Evolutionary conservation across 768 basidiomycete genomes (phyloP).

Genomic region (Tulasnella sp.): DNA sequence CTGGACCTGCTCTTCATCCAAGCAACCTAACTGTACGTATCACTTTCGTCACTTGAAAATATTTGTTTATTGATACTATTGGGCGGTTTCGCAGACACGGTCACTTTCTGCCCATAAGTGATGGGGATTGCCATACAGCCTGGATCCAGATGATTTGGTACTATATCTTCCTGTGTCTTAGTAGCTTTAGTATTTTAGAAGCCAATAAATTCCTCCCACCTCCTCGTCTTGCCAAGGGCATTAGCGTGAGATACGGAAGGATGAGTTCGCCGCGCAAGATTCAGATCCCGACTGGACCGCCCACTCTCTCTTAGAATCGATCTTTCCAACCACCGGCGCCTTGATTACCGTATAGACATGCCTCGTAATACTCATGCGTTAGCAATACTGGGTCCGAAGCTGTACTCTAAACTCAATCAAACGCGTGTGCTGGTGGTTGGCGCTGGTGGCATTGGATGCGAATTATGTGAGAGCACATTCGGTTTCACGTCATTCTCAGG

Average conservation of each 20-base stretch:
- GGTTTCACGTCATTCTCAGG: background rate
- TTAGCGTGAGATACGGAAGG: too few species aligned
- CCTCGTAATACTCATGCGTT: conserved; percentile 43
- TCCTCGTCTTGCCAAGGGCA: too few species aligned
- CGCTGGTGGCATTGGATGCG: conserved; percentile 95
- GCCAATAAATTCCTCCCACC: too few species aligned
- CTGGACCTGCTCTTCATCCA: conserved; percentile 38
- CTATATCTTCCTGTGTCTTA: too few species aligned
- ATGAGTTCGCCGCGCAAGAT: too few species aligned
- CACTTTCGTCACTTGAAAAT: background rate
- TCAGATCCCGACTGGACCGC: too few species aligned
- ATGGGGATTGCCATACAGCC: too few species aligned
- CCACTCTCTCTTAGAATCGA: too few species aligned
- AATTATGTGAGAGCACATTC: conserved; percentile 55
- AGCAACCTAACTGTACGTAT: conserved; percentile 29
- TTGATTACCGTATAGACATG: conserved; percentile 2
- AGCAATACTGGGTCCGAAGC: conserved; percentile 69
- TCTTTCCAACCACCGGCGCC: too few species aligned
- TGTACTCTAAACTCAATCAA: conserved; percentile 34
- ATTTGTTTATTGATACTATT: background rate
- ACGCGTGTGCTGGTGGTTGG: conserved; percentile 70
- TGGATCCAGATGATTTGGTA: too few species aligned
- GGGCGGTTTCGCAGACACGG: background rate
- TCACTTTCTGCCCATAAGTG: conserved; percentile 18
- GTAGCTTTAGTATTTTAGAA: too few species aligned